phyloP scores from a whole-genome alignment of 208 protist species.

The Leishmania major region DNA sequence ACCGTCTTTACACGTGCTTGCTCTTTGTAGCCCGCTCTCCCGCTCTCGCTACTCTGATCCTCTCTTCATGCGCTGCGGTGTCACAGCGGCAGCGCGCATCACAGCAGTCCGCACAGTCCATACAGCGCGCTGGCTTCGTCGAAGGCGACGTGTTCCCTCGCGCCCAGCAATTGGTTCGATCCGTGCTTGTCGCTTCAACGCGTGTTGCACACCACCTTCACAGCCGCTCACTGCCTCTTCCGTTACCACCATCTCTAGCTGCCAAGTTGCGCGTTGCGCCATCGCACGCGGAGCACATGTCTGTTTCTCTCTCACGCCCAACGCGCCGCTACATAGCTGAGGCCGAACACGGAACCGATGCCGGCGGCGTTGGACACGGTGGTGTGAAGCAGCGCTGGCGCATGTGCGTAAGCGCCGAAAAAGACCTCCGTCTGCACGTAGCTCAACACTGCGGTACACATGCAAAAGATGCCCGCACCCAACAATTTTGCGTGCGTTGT shows the following conservation, averaged over 20 bases:
- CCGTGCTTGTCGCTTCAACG: neutral
- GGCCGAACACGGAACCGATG: conserved; percentile 41
- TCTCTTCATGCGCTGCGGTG: too few species aligned
- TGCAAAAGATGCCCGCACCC: conserved; percentile 28
- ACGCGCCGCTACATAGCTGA: conserved; percentile 37
- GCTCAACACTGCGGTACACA: conserved; percentile 39
- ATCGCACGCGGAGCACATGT: neutral
- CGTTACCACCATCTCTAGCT: neutral
- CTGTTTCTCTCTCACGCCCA: conserved; percentile 13
- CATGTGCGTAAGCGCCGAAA: conserved; percentile 74
- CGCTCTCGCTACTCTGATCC: too few species aligned
- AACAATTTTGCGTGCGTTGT: conserved; percentile 16
- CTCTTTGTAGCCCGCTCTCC: too few species aligned
- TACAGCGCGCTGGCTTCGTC: too few species aligned
- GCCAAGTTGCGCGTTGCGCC: neutral
- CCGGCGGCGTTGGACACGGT: conserved; percentile 42
- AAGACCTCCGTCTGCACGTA: conserved; percentile 75
- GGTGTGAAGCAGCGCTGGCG: conserved; percentile 30
- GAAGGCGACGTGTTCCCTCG: too few species aligned
- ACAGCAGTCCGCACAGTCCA: too few species aligned
- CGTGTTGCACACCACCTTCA: neutral
- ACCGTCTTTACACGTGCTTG: too few species aligned
- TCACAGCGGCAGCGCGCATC: too few species aligned
- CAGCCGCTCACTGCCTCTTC: neutral
- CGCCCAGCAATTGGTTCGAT: too few species aligned